Base-by-base conservation (phyloP, 768 basidiomycete genomes). In the Russula dissimulans region DNA sequence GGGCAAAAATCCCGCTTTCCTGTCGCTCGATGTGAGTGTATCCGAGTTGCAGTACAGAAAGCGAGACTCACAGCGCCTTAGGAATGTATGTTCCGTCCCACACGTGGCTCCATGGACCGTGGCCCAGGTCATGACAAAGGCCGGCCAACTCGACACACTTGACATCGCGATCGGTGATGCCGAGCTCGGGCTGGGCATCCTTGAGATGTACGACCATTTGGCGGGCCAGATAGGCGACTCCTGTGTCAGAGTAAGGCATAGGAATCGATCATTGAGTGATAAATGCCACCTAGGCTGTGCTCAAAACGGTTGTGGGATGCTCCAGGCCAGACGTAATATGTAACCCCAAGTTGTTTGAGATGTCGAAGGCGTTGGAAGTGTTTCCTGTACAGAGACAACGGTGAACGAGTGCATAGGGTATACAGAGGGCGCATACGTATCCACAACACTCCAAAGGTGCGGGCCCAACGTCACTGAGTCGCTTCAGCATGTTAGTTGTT, bases 101-200 rank as follows among this genome's bases (percentile, higher is more conserved):
- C 8, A 92, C 85, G 69, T 93, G 91, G 60, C 83, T 86, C 84
- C 87, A 91, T 0, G 90, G 90, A 0, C 91, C 91, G 66, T 91
- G 90, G 0, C 89, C 90, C 4, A 92, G 80, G 70, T 92, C 90
- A 65, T 92, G 91, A 58, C 89, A 91, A 3, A 91, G 75, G 0
- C 89, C 91, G 0, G 90, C 90, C 26, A 92, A 74, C 59, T 87
- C 85, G 17, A 92, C 84, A 60, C 91, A 92, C 52, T 78, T 76
- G 34, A 91, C 76, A 60, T 93, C 89, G 18, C 88, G 78, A 46
- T 84, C 77, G 0, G 83, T 84, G 59, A 92, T 89, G 0, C 71
- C 73, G 1, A 92, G 77, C 10, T 80, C 74, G 0, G 81, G 82
- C 61, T 93, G 90, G 7, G 70, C 75, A 14, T 73, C 67, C 59